Base-by-base conservation (phyloP, 2,329 filamentous ascomycete species). In the Hypocrella siamensis region DNA sequence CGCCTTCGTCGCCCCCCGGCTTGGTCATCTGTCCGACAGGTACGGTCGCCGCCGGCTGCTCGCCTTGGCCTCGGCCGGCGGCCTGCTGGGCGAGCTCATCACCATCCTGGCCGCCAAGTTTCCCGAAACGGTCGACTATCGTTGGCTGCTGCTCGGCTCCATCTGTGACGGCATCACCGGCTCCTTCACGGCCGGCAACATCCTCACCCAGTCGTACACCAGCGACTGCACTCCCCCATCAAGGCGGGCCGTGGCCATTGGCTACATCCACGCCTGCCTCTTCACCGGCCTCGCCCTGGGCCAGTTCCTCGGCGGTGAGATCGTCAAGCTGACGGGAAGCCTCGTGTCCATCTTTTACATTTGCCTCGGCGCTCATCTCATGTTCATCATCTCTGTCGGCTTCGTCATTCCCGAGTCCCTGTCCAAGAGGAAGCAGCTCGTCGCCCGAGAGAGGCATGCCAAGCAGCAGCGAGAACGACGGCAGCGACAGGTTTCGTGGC, bases 231-330 rank as follows among this genome's bases (percentile, higher is more conserved):
- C 85, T 1, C 63, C 79, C 4, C 81, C 85, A 0, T 78, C 80
- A 19, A 73, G 72, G 46, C 75, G 90, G 15, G 81, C 79, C 37
- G 79, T 93, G 6, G 73, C 76, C 4, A 90, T 96, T 51, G 86
- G 84, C 6, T 88, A 86, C 49, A 78, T 96, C 44, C 83, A 96
- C 45, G 85, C 83, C 9, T 85, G 79, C 42, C 63, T 98, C 7
- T 96, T 93, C 52, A 67, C 70, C 2, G 90, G 90, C n/a, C 72
- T 96, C 28, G 88, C 90, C 0, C 56, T 88, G 19, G 90, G 90
- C 0, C 90, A 90, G 6, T 65, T 92, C 3, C 47, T 93, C 16
- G 79, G 85, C 0, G 86, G 80, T 3, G 78, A 81, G 42, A 62
- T 94, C 27, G 78, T 93, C 45, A 71, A 80, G 44, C 68, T 65